phyloP scores from a whole-genome alignment of 2,329 filamentous ascomycete genomes.

The Aspergillus sergii region DNA sequence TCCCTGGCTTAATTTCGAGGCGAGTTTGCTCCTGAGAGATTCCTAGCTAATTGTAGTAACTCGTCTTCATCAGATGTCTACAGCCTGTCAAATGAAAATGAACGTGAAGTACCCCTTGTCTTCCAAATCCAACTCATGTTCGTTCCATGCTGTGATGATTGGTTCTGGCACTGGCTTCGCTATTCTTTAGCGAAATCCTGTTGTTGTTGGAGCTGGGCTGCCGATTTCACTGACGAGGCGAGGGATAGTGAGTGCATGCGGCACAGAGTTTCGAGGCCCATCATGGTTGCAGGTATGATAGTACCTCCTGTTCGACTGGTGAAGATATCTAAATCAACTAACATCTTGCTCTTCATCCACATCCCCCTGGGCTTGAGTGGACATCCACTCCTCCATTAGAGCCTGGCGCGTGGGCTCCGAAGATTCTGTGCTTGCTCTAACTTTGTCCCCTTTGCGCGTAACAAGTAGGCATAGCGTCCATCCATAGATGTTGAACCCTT shows the following conservation, averaged over 20 bases:
- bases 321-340: neutral
- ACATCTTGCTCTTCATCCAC: constrained; percentile 35
- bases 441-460: constrained; percentile 64
- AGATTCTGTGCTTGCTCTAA: constrained; percentile 34
- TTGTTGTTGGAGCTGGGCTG: neutral
- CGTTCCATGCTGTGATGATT: neutral
- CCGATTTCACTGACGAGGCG: neutral
- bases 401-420: constrained; percentile 59
- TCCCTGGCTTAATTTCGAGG: neutral
- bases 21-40: neutral
- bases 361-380: constrained; percentile 63
- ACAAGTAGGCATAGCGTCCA: constrained; percentile 90
- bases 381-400: constrained; percentile 85
- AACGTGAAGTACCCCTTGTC: neutral
- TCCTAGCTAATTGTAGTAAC: neutral
- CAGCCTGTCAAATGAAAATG: neutral
- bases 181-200: neutral
- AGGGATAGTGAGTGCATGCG: neutral
- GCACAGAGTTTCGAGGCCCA: neutral
- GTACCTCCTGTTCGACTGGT: neutral
- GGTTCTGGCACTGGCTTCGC: neutral
- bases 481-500: constrained; percentile 94
- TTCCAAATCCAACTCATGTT: neutral
- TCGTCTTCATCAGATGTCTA: neutral
- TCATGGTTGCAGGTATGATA: neutral